Evolutionary conservation across 352 stramenopile species (phyloP), one percentile per base, ranked within the genome.

Genomic region (Phytophthora pistaciae): DNA sequence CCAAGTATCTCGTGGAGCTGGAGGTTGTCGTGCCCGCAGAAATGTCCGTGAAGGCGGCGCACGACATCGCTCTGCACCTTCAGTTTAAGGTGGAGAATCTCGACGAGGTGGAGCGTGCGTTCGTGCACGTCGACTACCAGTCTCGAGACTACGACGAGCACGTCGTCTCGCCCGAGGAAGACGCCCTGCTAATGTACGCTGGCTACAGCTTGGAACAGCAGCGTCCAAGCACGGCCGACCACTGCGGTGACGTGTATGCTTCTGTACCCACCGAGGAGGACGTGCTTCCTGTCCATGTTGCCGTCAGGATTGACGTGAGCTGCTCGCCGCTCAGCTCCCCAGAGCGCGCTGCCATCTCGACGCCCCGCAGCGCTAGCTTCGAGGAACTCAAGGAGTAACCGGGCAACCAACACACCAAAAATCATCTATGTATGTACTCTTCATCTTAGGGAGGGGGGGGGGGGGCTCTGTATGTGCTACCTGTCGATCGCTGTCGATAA

Each of bases 41-140:
- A 25, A 98, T 97, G 70, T 87, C 93, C 1, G 80, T 99, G 18
- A 92, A 95, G 71, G 83, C 95, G 57, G 91, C 88, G 29, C 96
- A 99, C 78, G 96, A 99, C 76, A 93, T 98, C 52, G 93, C 91
- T 20, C 91, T 98, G 58, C 91, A 98, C 71, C 80, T 99, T 40
- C 95, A 99, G 70, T 97, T 98, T 70, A 95, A 98, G 67, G 94
- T 99, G 64, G 94, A 98, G 74, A 83, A 87, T 13, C 66, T 93
- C 33, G 85, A 94, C 20, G 90, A 98, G 62, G 94, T 98, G 18
- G 94, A 99, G 80, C 86, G 96, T 46, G 96, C 92, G 29, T 99
- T 98, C 82, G 96, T 99, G 14, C 96, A 98, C 70, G 96, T 99
- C 64, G 95, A 98, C 81, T 99, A 98, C 78, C 85, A 97, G 72